These are phyloP conservation scores for Alnus glutinosa DNA, from an alignment of 306 rosid genomes.

Conservation along the genomic window DNA sequence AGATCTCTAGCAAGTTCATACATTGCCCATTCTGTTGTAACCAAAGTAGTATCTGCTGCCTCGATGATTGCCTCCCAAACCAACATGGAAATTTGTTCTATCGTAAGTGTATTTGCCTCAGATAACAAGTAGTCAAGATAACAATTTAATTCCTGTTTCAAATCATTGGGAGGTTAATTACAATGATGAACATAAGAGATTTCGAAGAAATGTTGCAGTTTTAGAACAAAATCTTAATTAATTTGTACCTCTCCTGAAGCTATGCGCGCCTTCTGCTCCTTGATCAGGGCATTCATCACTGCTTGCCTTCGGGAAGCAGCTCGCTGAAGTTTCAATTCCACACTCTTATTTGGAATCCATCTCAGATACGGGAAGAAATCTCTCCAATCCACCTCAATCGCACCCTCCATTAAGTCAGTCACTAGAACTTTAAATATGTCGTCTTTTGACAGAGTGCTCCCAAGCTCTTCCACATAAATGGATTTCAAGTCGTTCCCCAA, in stretches of 20 bases:
- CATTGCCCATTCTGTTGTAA: slow-evolving; percentile 87
- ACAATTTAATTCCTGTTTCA: slow-evolving; percentile 60
- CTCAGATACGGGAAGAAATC: slow-evolving; percentile 91
- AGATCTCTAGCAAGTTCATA: slow-evolving; percentile 73
- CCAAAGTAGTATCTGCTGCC: slow-evolving; percentile 78
- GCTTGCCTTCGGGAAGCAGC: slow-evolving; percentile 39
- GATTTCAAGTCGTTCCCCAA: slow-evolving; percentile 62
- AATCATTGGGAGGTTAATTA: slow-evolving; percentile 11
- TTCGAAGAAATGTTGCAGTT: background rate
- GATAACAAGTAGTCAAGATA: slow-evolving; percentile 61
- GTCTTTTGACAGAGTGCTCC: slow-evolving; percentile 44
- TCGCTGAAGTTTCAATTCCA: slow-evolving; percentile 52
- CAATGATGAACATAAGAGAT: background rate
- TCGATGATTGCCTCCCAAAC: slow-evolving; percentile 86
- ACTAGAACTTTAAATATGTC: slow-evolving; percentile 67
- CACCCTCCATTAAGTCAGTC: slow-evolving; percentile 81
- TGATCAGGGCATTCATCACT: slow-evolving; percentile 63
- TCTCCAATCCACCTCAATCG: slow-evolving; percentile 97
- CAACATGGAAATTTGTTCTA: slow-evolving; percentile 63
- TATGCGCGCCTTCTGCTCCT: slow-evolving; percentile 63
- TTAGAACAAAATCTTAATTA: too few relatives aligned
- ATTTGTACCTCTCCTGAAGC: slow-evolving; percentile 67
- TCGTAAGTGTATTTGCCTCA: slow-evolving; percentile 60
- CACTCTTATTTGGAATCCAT: slow-evolving; percentile 79
- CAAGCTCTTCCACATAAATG: slow-evolving; percentile 69